Conservation (phyloP, 2,329 filamentous ascomycete genomes). For the Colletotrichum noveboracense region DNA sequence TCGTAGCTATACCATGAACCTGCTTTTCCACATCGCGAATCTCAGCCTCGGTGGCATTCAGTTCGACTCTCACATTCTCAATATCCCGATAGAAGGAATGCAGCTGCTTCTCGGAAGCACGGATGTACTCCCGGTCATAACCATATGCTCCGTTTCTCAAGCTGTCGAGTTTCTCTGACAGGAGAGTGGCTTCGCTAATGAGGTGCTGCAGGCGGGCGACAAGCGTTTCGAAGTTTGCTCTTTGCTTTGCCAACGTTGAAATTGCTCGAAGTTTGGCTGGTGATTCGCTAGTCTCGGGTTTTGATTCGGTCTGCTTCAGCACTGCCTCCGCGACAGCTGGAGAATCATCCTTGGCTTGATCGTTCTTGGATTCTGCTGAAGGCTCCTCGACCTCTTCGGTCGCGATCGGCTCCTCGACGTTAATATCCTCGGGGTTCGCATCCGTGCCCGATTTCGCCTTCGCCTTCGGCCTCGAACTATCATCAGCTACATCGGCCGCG, state of each 20-base stretch:
- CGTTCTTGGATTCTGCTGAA: neutral
- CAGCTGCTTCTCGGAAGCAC: constrained; percentile 33
- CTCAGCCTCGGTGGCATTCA: constrained; percentile 40
- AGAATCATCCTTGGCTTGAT: neutral
- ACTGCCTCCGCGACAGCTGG: neutral
- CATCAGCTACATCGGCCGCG: neutral
- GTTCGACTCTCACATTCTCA: constrained; percentile 36
- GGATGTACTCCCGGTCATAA: constrained; percentile 23
- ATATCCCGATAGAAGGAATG: constrained; percentile 34
- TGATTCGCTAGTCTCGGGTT: constrained; percentile 4
- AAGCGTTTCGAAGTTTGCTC: constrained; percentile 37
- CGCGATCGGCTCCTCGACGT: constrained; percentile 39
- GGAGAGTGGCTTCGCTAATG: constrained; percentile 31
- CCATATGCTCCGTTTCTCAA: constrained; percentile 23
- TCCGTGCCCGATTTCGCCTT: neutral
- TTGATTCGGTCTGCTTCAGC: constrained; percentile 8
- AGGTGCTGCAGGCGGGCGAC: constrained; percentile 35
- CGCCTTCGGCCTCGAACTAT: neutral
- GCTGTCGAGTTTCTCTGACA: constrained; percentile 35
- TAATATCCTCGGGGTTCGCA: constrained; percentile 51
- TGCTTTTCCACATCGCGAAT: constrained; percentile 36
- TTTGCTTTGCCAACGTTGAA: constrained; percentile 32
- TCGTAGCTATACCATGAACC: constrained; percentile 3
- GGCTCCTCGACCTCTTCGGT: constrained; percentile 29
- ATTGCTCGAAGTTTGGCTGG: neutral